Percentiles rank a stretch among this genome's conserved stretches.
Conservation (phyloP, 2,329 filamentous ascomycete species). For the Epichloe brachyelytri region DNA sequence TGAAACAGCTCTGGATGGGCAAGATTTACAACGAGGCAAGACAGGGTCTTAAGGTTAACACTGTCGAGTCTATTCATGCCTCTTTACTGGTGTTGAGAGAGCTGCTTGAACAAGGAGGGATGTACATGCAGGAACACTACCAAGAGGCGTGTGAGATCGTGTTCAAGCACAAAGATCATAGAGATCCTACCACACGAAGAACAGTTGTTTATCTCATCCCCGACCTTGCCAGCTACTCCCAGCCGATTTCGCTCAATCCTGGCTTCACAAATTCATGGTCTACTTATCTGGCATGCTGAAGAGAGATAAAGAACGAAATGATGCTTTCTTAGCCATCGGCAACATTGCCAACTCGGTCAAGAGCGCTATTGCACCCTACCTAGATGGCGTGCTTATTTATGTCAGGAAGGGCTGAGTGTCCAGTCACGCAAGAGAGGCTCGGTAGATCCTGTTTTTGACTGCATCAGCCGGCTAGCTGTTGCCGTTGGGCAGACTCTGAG, state of each 20-base stretch:
- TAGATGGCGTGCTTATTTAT: slow-evolving; percentile 87
- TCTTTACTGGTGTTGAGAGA: slow-evolving; percentile 88
- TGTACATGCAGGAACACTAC: slow-evolving; percentile 98
- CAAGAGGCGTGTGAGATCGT: slow-evolving; percentile 87
- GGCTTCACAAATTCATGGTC: slow-evolving; percentile 93
- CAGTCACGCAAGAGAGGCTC: slow-evolving; percentile 56
- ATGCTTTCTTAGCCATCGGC: slow-evolving; percentile 90
- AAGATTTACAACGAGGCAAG: slow-evolving; percentile 83
- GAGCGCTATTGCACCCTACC: slow-evolving; percentile 85
- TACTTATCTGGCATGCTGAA: slow-evolving; percentile 89
- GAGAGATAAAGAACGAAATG: slow-evolving; percentile 85
- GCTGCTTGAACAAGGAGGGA: slow-evolving; percentile 83
- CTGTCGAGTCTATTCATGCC: slow-evolving; percentile 84
- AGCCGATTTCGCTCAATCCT: slow-evolving; percentile 72
- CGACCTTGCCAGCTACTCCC: slow-evolving; percentile 88
- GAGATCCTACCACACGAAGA: slow-evolving; percentile 73
- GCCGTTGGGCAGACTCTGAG: slow-evolving; percentile 93
- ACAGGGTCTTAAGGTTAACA: slow-evolving; percentile 64
- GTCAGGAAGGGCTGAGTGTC: slow-evolving; percentile 81
- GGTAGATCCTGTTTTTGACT: slow-evolving; percentile 82
- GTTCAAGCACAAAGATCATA: slow-evolving; percentile 82
- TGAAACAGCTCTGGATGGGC: slow-evolving; percentile 78
- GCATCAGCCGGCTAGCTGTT: slow-evolving; percentile 89
- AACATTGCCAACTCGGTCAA: slow-evolving; percentile 94
- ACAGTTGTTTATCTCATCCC: slow-evolving; percentile 88